These are phyloP conservation scores for Metarhizium rileyi DNA, from an alignment of 2,329 filamentous ascomycete species.

Conservation along the genomic window DNA sequence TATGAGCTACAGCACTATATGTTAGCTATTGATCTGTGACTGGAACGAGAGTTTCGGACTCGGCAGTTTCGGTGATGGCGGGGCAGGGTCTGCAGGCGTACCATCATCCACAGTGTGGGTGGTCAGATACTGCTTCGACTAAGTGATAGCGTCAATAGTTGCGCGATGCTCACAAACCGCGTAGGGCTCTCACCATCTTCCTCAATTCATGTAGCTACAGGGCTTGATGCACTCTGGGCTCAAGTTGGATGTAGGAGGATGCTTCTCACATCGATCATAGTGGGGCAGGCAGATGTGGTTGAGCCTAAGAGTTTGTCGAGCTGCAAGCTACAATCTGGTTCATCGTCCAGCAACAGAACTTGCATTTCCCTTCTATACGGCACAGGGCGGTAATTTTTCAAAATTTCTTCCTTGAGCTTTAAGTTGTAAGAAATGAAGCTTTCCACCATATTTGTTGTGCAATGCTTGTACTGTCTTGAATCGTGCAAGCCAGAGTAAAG, in stretches of 20 bases:
- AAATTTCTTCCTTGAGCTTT: background rate
- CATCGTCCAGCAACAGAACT: background rate
- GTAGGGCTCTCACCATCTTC: conserved; percentile 17
- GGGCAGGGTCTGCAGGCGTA: conserved; percentile 28
- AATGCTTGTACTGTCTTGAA: no score
- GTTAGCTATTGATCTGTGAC: background rate
- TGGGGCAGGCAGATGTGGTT: conserved; percentile 5
- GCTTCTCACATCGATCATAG: conserved; percentile 6
- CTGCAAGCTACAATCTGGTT: background rate
- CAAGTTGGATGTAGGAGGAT: conserved; percentile 5
- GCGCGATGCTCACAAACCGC: background rate
- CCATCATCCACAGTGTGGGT: conserved; percentile 84
- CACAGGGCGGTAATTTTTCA: background rate
- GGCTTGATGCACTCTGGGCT: background rate
- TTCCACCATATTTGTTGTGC: background rate
- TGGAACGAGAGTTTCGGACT: background rate
- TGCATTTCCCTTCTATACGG: background rate
- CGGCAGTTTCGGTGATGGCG: conserved; percentile 7
- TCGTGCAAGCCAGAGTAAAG: no score
- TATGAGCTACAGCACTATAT: conserved; percentile 51
- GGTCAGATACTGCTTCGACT: conserved; percentile 99
- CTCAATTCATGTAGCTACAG: background rate
- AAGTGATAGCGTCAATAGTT: conserved; percentile 2
- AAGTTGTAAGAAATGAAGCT: background rate
- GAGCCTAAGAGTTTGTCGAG: background rate